Percentiles rank a stretch among this genome's conserved stretches.
phyloP scores from a whole-genome alignment of 2,329 filamentous ascomycete species.

The Microdochium nivale region DNA sequence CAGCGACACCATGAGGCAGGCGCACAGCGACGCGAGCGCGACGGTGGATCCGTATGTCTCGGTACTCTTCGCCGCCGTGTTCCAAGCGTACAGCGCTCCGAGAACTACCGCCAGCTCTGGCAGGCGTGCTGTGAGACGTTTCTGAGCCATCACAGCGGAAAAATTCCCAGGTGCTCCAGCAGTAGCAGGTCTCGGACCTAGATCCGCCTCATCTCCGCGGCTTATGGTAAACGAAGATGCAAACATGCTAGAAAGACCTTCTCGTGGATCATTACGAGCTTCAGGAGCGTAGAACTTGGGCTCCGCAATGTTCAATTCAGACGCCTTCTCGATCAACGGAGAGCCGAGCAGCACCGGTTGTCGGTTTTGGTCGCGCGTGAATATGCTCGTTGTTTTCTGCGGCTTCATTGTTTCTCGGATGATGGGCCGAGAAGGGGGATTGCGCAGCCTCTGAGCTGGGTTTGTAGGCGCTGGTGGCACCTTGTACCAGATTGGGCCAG shows the following conservation, averaged over 20 bases:
- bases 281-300: constrained; percentile 21
- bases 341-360: constrained; percentile 15
- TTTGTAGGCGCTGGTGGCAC: constrained; percentile 60
- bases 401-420: constrained; percentile 36
- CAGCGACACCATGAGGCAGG: constrained; percentile 18
- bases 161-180: not conserved
- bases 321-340: constrained; percentile 5
- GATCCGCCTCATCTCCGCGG: constrained; percentile 11
- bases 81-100: constrained; percentile 16
- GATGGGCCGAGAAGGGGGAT: constrained; percentile 48
- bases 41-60: constrained; percentile 17
- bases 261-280: constrained; percentile 19
- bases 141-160: constrained; percentile 2
- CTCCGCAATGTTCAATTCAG: constrained; percentile 13
- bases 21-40: constrained; percentile 16
- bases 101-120: constrained; percentile 15
- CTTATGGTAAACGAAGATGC: constrained; percentile 22
- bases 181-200: constrained; percentile 1
- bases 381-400: constrained; percentile 39
- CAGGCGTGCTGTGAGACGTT: constrained; percentile 12
- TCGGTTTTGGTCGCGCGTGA: constrained; percentile 14
- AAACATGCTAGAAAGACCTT: constrained; percentile 21
- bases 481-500: constrained; percentile 58
- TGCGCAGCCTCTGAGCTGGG: constrained; percentile 54
- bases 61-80: constrained; percentile 13